Percentiles rank a stretch among this genome's conserved stretches.
Conservation (phyloP, 768 basidiomycete species). For the Lactifluus subvellereus region DNA sequence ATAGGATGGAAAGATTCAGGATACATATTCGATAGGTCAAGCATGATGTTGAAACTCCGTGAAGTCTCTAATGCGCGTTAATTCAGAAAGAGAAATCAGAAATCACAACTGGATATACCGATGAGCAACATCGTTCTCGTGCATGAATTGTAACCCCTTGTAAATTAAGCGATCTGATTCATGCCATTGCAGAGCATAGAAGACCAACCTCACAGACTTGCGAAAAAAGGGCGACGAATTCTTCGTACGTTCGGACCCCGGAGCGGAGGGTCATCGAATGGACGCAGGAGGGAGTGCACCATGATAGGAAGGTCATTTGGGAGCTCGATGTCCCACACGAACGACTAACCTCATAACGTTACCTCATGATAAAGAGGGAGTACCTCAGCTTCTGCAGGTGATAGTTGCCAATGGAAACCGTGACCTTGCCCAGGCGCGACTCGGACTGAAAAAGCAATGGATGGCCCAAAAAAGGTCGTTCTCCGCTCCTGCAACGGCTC, state of each 20-base stretch:
- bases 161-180: neutral
- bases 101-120: constrained; percentile 28
- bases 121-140: constrained; percentile 26
- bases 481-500: no score
- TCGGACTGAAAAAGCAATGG: no score
- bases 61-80: neutral
- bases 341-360: no score
- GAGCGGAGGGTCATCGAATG: constrained; percentile 27
- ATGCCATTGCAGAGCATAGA: constrained; percentile 20
- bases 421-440: no score
- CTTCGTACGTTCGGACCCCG: constrained; percentile 22
- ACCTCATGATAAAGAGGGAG: no score
- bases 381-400: no score
- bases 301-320: constrained; percentile 9
- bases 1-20: constrained; percentile 30
- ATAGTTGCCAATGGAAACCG: no score
- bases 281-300: constrained; percentile 28
- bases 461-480: no score
- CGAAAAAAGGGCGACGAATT: constrained; percentile 26
- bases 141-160: constrained; percentile 26
- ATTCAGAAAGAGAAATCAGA: neutral
- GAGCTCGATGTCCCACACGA: neutral
- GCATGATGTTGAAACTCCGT: constrained; percentile 22
- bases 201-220: constrained; percentile 25
- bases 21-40: constrained; percentile 29